Conservation (phyloP, 306 rosid genomes). For the Gastrolobium villosum region DNA sequence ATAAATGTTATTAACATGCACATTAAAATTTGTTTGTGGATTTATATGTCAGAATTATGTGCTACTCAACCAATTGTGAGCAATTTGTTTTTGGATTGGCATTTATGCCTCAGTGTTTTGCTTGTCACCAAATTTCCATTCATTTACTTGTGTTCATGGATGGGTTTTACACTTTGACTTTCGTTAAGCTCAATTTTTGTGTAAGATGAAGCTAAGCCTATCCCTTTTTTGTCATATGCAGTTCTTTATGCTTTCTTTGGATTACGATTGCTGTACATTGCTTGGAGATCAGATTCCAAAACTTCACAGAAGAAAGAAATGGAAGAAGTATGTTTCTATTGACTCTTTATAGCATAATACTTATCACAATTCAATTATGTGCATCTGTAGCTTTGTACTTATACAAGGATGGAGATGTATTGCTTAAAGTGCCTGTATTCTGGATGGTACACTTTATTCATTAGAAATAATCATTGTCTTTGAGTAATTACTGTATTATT, state of each 20-base stretch:
- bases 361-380: conserved; percentile 28
- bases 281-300: conserved; percentile 98
- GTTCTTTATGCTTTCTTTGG: conserved; percentile 96
- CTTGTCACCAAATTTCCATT: conserved; percentile 26
- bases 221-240: conserved; percentile 54
- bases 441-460: conserved; percentile 7
- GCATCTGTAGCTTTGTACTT: not conserved
- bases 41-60: conserved; percentile 29
- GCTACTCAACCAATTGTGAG: conserved; percentile 12
- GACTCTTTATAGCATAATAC: conserved; percentile 12
- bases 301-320: conserved; percentile 96
- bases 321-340: conserved; percentile 79
- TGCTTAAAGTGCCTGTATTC: conserved; percentile 28
- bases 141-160: conserved; percentile 21
- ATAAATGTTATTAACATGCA: not conserved
- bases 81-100: not conserved
- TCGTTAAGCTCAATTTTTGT: conserved; percentile 34
- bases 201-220: conserved; percentile 34
- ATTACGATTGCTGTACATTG: conserved; percentile 89
- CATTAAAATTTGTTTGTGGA: conserved; percentile 6
- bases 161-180: conserved; percentile 9
- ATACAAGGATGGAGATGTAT: not conserved
- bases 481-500: conserved; percentile 9
- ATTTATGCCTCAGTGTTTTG: conserved; percentile 16
- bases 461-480: not conserved